These are phyloP conservation scores for Metschnikowia hibisci DNA, from an alignment of 805 yeast genomes.

Conservation along the genomic window DNA sequence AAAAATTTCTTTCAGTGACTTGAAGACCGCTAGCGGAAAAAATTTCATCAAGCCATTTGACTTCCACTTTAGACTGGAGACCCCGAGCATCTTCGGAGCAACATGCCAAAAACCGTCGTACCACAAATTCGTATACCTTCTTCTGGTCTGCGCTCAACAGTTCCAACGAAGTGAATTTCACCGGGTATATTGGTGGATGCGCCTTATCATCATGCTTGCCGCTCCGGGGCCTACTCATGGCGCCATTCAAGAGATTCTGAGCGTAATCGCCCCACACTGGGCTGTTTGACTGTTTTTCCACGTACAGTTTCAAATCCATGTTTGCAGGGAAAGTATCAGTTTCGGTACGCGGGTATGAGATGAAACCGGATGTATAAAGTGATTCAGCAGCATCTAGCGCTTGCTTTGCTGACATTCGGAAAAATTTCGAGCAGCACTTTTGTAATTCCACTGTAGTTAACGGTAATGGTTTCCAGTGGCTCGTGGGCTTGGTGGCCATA, in stretches of 20 bases:
- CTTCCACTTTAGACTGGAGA: conserved; percentile 51
- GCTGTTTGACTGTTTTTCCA: conserved; percentile 56
- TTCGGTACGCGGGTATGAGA: conserved; percentile 97
- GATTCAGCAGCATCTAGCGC: conserved; percentile 77
- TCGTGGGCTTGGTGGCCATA: conserved; percentile 58
- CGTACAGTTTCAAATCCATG: conserved; percentile 64
- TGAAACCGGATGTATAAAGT: conserved; percentile 77
- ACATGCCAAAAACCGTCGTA: conserved; percentile 82
- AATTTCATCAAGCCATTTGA: conserved; percentile 75
- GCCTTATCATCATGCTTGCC: conserved; percentile 92
- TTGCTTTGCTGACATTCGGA: conserved; percentile 75
- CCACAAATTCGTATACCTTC: conserved; percentile 81
- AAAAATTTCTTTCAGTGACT: conserved; percentile 69
- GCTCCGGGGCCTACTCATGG: conserved; percentile 59
- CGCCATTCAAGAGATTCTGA: conserved; percentile 23
- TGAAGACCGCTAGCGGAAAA: conserved; percentile 72
- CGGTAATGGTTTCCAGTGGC: conserved; percentile 82
- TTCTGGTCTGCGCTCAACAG: conserved; percentile 44
- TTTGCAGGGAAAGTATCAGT: conserved; percentile 79
- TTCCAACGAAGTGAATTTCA: conserved; percentile 40
- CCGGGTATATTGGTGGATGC: conserved; percentile 98
- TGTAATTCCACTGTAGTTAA: conserved; percentile 92
- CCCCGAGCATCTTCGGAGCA: conserved; percentile 92
- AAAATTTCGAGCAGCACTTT: conserved; percentile 71
- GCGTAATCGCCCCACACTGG: conserved; percentile 75